Evolutionary conservation across 2,329 filamentous ascomycete genomes (phyloP).

Genomic region (Magnaporthiopsis rhizophila): DNA sequence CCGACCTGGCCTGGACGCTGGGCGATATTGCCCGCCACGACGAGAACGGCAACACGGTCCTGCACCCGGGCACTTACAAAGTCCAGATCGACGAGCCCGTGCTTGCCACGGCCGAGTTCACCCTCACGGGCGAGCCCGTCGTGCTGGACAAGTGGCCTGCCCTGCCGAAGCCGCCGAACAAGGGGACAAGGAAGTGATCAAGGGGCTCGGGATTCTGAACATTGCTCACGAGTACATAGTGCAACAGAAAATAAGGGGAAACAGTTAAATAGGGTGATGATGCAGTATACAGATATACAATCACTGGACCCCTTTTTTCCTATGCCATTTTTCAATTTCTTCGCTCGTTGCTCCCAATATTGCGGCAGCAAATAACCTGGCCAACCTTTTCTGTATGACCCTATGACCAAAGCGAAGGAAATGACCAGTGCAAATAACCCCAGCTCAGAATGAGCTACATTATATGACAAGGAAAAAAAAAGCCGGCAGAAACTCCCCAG

Average conservation of each 20-base stretch:
- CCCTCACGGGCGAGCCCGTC: constrained; percentile 33
- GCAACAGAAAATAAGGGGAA: neutral
- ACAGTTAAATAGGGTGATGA: too few relatives aligned
- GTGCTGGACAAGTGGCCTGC: constrained; percentile 29
- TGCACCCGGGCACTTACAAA: constrained; percentile 46
- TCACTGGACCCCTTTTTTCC: neutral
- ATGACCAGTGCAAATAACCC: neutral
- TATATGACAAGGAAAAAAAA: neutral
- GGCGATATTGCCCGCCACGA: constrained; percentile 42
- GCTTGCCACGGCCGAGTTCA: constrained; percentile 32
- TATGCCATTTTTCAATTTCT: neutral
- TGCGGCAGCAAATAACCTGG: neutral
- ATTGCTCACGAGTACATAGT: too few relatives aligned
- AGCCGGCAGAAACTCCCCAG: too few relatives aligned
- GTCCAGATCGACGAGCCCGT: constrained; percentile 36
- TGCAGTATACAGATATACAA: too few relatives aligned
- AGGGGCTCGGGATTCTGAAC: too few relatives aligned
- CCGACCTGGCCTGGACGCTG: constrained; percentile 33
- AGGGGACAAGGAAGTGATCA: neutral
- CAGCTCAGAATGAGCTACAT: constrained; percentile 3
- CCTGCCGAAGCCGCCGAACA: neutral
- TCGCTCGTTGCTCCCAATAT: neutral
- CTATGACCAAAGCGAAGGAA: neutral
- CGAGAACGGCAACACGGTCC: constrained; percentile 37
- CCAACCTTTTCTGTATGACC: neutral